Percentiles rank a stretch among this genome's conserved stretches.
Conservation (phyloP, 345 rosid species). For the Heritiera littoralis region DNA sequence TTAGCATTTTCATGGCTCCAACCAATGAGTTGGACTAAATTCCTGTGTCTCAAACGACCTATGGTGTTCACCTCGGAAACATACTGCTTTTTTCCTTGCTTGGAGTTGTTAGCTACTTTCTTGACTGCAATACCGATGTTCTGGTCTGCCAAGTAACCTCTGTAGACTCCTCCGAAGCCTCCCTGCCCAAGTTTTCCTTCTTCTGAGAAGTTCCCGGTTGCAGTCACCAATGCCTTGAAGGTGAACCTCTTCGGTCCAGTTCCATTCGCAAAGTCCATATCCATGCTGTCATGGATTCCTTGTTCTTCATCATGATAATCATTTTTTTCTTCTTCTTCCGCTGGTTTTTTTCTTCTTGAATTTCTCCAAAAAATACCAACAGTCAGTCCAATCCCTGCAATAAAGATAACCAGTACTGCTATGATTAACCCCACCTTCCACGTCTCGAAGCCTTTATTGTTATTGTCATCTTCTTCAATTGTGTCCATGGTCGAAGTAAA, state of each 20-base stretch:
- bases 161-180: conserved; percentile 39
- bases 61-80: conserved; percentile 35
- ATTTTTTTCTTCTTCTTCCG: neutral
- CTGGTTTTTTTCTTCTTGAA: conserved; percentile 7
- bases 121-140: conserved; percentile 27
- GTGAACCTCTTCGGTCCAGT: conserved; percentile 34
- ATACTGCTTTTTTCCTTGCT: conserved; percentile 33
- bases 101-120: conserved; percentile 19
- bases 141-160: conserved; percentile 13
- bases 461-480: neutral
- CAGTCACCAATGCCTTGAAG: conserved; percentile 26
- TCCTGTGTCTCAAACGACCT: conserved; percentile 38
- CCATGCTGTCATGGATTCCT: neutral
- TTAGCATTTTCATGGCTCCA: conserved; percentile 41
- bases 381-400: neutral
- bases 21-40: conserved; percentile 40
- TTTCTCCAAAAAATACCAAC: neutral
- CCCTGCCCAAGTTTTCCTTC: conserved; percentile 36
- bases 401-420: neutral
- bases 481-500: neutral
- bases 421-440: neutral
- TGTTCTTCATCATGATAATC: neutral
- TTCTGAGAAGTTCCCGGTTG: conserved; percentile 33
- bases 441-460: neutral
- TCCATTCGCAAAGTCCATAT: conserved; percentile 19